phyloP scores from a whole-genome alignment of 73 alveolate genomes.

The Loxodes magnus region DNA sequence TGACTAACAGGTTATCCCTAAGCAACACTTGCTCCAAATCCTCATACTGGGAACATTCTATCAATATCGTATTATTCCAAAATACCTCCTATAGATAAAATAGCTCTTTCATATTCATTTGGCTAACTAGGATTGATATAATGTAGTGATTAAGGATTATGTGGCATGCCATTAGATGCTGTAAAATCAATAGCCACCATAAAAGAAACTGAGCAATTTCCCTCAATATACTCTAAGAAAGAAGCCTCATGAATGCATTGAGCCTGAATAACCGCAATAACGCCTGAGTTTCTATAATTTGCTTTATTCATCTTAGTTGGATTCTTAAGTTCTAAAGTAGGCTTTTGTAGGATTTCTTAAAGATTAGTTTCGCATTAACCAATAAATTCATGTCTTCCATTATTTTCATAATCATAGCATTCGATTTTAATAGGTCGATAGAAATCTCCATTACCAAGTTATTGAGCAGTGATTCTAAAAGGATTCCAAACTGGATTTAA shows the following conservation, averaged over 20 bases:
- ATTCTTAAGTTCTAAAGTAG: conserved; percentile 9
- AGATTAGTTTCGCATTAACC: conserved; percentile 18
- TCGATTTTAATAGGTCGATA: conserved; percentile 24
- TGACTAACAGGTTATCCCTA: conserved; percentile 29
- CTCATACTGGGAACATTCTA: conserved; percentile 66
- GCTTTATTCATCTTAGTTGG: not conserved
- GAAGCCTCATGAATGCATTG: conserved; percentile 5
- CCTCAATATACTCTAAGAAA: conserved; percentile 15
- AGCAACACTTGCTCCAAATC: conserved; percentile 58
- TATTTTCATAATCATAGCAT: conserved; percentile 28
- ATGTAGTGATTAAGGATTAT: conserved; percentile 10
- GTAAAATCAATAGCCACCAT: conserved; percentile 23
- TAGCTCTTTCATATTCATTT: conserved; percentile 58
- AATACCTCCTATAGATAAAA: conserved; percentile 57
- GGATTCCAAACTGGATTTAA: conserved; percentile 54
- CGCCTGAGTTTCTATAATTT: not conserved
- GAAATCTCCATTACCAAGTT: conserved; percentile 16
- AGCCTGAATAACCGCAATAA: conserved; percentile 5
- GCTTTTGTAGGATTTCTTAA: conserved; percentile 7
- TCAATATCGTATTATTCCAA: conserved; percentile 51
- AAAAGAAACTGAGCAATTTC: conserved; percentile 13
- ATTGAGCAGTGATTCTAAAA: not conserved
- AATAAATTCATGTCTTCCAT: conserved; percentile 31
- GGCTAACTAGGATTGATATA: conserved; percentile 7
- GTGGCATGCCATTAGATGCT: conserved; percentile 14